Evolutionary conservation across 176 grass and related monocot genomes (phyloP).

Genomic region (Cocos nucifera): DNA sequence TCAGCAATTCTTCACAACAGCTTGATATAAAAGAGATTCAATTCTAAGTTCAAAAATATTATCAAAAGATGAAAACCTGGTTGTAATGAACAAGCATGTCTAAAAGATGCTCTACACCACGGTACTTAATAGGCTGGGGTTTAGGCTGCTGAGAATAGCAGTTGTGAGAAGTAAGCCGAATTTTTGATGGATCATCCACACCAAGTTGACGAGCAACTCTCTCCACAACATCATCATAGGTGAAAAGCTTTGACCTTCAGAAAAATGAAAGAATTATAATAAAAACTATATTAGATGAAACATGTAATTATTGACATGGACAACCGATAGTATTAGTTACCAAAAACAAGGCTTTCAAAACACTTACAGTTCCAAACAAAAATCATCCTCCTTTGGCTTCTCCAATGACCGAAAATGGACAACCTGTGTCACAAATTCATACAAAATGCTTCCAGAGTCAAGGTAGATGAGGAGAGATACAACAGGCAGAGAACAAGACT

Average conservation of each 20-base stretch:
- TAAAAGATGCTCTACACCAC: conserved; percentile 45
- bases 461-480: no score
- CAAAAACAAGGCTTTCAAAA: background rate
- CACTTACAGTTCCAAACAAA: conserved; percentile 67
- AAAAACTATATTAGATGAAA: no score
- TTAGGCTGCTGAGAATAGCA: conserved; percentile 46
- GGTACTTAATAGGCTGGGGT: conserved; percentile 60
- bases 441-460: background rate
- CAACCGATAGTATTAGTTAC: no score
- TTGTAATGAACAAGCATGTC: conserved; percentile 49
- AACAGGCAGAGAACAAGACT: no score
- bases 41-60: background rate
- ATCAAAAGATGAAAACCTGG: conserved; percentile 38
- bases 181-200: conserved; percentile 64
- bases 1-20: conserved; percentile 9
- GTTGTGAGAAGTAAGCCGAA: conserved; percentile 64
- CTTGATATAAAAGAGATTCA: conserved; percentile 5
- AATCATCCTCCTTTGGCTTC: conserved; percentile 55
- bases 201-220: conserved; percentile 57
- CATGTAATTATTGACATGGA: no score
- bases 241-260: conserved; percentile 51
- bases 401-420: conserved; percentile 59
- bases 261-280: conserved; percentile 7
- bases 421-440: conserved; percentile 25
- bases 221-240: conserved; percentile 81